Evolutionary conservation across 805 yeast species (phyloP).

Genomic region (Candida saitoana): DNA sequence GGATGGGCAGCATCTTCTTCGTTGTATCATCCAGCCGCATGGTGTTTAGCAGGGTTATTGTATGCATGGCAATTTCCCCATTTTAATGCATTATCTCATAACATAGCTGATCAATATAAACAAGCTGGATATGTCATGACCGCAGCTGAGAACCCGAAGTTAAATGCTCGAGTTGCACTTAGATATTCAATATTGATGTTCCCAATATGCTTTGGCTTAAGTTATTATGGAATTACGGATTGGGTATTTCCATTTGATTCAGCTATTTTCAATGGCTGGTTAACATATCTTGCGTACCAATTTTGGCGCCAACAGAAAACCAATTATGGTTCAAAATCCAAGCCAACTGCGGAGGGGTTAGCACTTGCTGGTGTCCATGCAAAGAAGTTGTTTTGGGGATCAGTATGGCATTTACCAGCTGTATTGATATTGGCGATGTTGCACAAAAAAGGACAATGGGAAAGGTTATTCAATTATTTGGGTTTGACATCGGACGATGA

Average conservation of each 20-base stretch:
- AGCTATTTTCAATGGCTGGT: slow-evolving; percentile 79
- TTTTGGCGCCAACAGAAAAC: slow-evolving; percentile 82
- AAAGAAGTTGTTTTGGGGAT: slow-evolving; percentile 84
- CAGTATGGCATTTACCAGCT: slow-evolving; percentile 91
- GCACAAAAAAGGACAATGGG: slow-evolving; percentile 96
- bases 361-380: slow-evolving; percentile 66
- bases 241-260: slow-evolving; percentile 78
- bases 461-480: slow-evolving; percentile 38
- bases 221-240: slow-evolving; percentile 79
- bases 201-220: slow-evolving; percentile 82
- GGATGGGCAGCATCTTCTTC: slow-evolving; percentile 93
- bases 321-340: slow-evolving; percentile 45
- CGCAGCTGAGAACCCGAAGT: slow-evolving; percentile 83
- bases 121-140: slow-evolving; percentile 98
- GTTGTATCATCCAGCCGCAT: slow-evolving; percentile 81
- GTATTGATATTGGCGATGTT: slow-evolving; percentile 87
- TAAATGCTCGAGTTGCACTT: slow-evolving; percentile 90
- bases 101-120: slow-evolving; percentile 81
- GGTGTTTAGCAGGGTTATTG: slow-evolving; percentile 85
- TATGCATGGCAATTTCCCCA: slow-evolving; percentile 99
- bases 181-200: slow-evolving; percentile 90
- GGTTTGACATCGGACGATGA: slow-evolving; percentile 11
- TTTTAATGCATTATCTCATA: slow-evolving; percentile 87
- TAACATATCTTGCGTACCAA: slow-evolving; percentile 68
- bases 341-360: slow-evolving; percentile 53